phyloP scores from a whole-genome alignment of 2,329 filamentous ascomycete genomes.

The Penicillium sp. region DNA sequence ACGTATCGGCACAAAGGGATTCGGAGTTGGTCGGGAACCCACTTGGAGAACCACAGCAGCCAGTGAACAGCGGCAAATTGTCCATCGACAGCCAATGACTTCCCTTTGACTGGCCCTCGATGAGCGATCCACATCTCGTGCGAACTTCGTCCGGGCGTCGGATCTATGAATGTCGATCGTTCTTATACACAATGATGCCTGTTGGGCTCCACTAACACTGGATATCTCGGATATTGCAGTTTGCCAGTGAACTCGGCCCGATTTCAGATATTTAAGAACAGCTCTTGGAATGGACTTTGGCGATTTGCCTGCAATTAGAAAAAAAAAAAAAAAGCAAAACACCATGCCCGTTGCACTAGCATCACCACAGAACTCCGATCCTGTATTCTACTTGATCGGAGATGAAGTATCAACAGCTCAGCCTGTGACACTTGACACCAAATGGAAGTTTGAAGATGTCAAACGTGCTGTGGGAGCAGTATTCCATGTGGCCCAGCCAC shows the following conservation, averaged over 20 bases:
- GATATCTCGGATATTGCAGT: background rate
- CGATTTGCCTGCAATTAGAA: background rate
- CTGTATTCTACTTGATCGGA: constrained; percentile 20
- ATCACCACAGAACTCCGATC: background rate
- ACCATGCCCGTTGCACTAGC: constrained; percentile 12
- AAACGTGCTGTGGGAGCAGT: constrained; percentile 51
- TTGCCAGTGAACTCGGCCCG: background rate
- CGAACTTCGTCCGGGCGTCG: background rate
- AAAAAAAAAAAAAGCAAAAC: background rate
- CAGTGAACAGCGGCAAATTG: background rate
- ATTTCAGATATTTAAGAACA: background rate
- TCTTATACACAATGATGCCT: background rate
- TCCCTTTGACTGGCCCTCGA: background rate
- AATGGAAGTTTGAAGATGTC: constrained; percentile 55
- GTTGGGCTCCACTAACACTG: background rate
- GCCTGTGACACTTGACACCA: constrained; percentile 50
- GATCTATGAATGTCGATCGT: background rate
- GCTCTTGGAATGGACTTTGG: background rate
- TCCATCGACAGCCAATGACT: background rate
- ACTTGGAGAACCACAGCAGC: background rate
- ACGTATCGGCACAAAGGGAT: too few species aligned
- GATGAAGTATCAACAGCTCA: constrained; percentile 40
- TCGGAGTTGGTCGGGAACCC: background rate
- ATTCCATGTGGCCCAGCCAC: constrained; percentile 45
- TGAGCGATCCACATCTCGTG: background rate